Evolutionary conservation across 1,284 basidiomycete species (phyloP).

Genomic region (Pascua sp.): DNA sequence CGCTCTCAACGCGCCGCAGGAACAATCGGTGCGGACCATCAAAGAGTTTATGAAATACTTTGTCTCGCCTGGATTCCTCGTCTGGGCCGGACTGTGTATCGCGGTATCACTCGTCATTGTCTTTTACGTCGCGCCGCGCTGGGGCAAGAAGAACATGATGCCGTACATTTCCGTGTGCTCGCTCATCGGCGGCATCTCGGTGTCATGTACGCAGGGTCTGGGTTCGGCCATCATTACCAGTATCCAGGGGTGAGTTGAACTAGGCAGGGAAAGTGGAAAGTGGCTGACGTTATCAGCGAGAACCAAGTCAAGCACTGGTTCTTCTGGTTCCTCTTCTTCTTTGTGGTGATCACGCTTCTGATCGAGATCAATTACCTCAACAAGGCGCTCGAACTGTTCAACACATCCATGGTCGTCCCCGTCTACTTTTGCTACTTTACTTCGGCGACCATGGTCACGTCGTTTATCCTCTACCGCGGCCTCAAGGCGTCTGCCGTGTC

Average conservation of each 20-base stretch:
- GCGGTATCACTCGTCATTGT: slow-evolving; percentile 31
- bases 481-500: slow-evolving; percentile 68
- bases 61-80: slow-evolving; percentile 79
- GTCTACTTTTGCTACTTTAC: slow-evolving; percentile 68
- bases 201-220: slow-evolving; percentile 91
- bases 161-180: slow-evolving; percentile 94
- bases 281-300: slow-evolving; percentile 26
- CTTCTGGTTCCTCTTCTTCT: slow-evolving; percentile 79
- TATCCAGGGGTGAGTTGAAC: slow-evolving; percentile 51
- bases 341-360: slow-evolving; percentile 73
- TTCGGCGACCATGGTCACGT: slow-evolving; percentile 82
- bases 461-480: slow-evolving; percentile 85
- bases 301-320: slow-evolving; percentile 61
- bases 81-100: slow-evolving; percentile 56
- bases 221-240: slow-evolving; percentile 86
- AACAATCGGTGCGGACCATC: slow-evolving; percentile 77
- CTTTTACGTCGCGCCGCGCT: slow-evolving; percentile 54
- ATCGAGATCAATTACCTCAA: slow-evolving; percentile 83
- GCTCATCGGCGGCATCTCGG: slow-evolving; percentile 93
- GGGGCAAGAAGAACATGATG: slow-evolving; percentile 90
- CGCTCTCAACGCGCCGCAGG: slow-evolving; percentile 72
- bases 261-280: too few species aligned
- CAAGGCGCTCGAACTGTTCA: slow-evolving; percentile 92
- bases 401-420: slow-evolving; percentile 75
- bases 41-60: slow-evolving; percentile 75